Base-by-base conservation (phyloP, 2,329 filamentous ascomycete genomes). In the Cordyceps cateniannulata region DNA sequence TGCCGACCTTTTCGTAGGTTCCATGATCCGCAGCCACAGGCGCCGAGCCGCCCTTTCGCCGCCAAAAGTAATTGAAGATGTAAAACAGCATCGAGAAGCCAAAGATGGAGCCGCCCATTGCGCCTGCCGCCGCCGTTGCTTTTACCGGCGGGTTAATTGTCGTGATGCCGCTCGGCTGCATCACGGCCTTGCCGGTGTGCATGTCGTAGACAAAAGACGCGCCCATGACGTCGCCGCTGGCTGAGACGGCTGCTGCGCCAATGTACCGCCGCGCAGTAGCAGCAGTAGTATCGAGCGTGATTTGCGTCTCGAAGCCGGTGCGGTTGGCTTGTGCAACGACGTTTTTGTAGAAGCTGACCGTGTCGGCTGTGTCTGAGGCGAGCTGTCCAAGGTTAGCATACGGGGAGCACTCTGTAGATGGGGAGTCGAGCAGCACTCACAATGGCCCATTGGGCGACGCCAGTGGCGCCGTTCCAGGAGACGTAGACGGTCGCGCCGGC, bases 381-480 rank as follows among this genome's bases (percentile, higher is more conserved):
- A 70, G 65, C 67, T 69, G 35, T 12, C 27, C 29, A 14, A 52
- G 42, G 63, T 68, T 64, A 68, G 66, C 55, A 63, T 27, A 47
- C 1, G 27, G 18, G 12, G 6, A 12, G 25, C 35, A 25, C 5
- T 12, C 32, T 1, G 20, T 18, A 7, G 25, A 3, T 14, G 18
- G n/a, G 5, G n/a, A 44, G 42, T 9, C 4, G 3, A n/a, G 9
- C 5, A 25, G 2, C 6, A 29, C 68, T 66, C 61, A 71, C 69
- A 55, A 71, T 62, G 29, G 64, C 66, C 69, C 69, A 71, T 18
- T 61, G 62, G 22, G 61, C 63, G 32, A 71, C 62, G 27, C 70
- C 69, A 1, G 69, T 71, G 9, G 69, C 69, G 18, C 69, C 69
- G 63, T 71, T 71, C 69, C 69, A 71, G 24, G 69, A 70, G 20